phyloP scores from a whole-genome alignment of 140 eudicot species.

The Senecio squalidus region DNA sequence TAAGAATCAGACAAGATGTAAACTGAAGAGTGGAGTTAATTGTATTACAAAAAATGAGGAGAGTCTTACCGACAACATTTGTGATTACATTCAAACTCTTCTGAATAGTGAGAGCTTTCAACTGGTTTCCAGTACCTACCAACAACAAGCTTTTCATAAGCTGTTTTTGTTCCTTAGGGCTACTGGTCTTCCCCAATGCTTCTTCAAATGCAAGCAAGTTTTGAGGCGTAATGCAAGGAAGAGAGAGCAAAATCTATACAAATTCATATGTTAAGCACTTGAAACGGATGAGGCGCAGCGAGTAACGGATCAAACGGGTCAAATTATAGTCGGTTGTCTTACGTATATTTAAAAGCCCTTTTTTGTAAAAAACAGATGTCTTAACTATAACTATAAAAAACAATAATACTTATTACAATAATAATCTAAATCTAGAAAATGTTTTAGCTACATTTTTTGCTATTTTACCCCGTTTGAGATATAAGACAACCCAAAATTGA shows the following conservation, averaged over 20 bases:
- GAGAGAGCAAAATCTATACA: conserved; percentile 75
- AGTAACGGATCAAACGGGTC: no score
- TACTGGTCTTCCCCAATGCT: conserved; percentile 74
- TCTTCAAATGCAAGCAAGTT: conserved; percentile 88
- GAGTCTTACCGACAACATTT: conserved; percentile 67
- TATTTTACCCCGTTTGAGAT: no score
- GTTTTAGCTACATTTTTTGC: no score
- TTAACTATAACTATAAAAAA: no score
- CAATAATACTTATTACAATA: no score
- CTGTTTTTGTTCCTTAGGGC: conserved; percentile 94
- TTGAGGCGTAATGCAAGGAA: conserved; percentile 69
- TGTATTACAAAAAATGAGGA: no score
- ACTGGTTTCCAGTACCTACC: conserved; percentile 65
- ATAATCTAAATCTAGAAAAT: no score
- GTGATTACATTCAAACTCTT: conserved; percentile 82
- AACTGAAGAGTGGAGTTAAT: background rate
- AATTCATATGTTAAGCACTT: conserved; percentile 3
- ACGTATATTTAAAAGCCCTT: no score
- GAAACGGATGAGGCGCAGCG: no score
- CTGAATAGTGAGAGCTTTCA: conserved; percentile 85
- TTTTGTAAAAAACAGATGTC: no score
- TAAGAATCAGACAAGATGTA: background rate
- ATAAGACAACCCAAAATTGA: no score
- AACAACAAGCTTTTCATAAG: conserved; percentile 79
- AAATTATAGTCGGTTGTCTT: no score